Evolutionary conservation across 331 rosid genomes (phyloP).

Genomic region (Erythrophleum ivorense): DNA sequence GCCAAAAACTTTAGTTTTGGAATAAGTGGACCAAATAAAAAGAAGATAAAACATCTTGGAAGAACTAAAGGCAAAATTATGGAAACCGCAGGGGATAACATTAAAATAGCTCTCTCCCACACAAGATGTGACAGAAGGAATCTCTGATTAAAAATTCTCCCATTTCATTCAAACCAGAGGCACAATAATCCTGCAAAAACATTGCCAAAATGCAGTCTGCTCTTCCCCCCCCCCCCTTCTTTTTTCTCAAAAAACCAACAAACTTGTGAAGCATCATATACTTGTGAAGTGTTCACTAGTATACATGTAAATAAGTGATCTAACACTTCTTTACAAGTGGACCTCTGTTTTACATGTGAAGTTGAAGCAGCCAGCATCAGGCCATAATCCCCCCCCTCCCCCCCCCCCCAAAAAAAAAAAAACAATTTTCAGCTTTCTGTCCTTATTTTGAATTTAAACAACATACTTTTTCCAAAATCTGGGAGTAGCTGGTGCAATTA

Average conservation of each 20-base stretch:
- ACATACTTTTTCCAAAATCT: too few relatives aligned
- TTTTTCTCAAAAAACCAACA: not conserved
- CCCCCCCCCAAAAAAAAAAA: too few relatives aligned
- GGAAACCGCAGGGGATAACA: not conserved
- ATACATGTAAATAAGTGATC: not conserved
- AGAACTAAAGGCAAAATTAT: not conserved
- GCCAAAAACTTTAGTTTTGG: constrained; percentile 19
- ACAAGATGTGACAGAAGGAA: not conserved
- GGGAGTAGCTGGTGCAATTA: too few relatives aligned
- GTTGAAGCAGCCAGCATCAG: too few relatives aligned
- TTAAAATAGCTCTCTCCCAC: not conserved
- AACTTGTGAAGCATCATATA: not conserved
- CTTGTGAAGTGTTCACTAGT: not conserved
- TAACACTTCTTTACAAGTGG: not conserved
- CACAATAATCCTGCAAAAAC: not conserved
- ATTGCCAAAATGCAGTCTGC: not conserved
- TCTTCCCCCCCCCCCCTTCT: not conserved
- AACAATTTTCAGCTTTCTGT: too few relatives aligned
- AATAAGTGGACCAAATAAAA: not conserved
- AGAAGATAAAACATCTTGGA: not conserved
- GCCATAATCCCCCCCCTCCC: too few relatives aligned
- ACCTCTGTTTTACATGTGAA: not conserved
- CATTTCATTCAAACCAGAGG: not conserved
- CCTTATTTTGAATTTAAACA: too few relatives aligned
- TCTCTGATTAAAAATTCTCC: not conserved